Percentiles rank a stretch among this genome's conserved stretches.
These are phyloP conservation scores for Bruguiera gymnorhiza DNA, from an alignment of 345 rosid species.

Conservation along the genomic window DNA sequence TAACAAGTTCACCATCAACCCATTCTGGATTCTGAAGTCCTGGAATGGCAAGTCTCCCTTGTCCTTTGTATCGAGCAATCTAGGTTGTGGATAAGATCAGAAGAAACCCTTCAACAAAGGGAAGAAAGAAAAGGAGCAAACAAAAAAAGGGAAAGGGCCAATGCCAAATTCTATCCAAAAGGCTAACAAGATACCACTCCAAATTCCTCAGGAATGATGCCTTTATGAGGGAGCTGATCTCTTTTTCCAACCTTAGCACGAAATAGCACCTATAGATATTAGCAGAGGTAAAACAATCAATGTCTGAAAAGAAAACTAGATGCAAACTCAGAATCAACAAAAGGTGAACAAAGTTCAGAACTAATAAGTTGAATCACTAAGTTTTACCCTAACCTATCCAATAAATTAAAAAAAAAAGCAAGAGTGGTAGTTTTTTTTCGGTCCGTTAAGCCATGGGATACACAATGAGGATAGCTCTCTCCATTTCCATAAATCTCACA, in stretches of 20 bases:
- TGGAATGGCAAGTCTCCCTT: constrained; percentile 91
- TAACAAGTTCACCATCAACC: constrained; percentile 98
- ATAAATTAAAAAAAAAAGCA: neutral
- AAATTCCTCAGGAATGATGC: constrained; percentile 93
- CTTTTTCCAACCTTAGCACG: constrained; percentile 91
- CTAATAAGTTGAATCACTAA: neutral
- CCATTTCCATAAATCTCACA: no score
- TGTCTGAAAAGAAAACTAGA: constrained; percentile 1
- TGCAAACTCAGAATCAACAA: neutral
- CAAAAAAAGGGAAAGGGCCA: neutral
- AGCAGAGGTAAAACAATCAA: neutral
- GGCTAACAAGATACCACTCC: constrained; percentile 63
- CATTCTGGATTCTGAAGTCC: constrained; percentile 85
- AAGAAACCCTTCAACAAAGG: constrained; percentile 8
- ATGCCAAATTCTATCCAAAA: constrained; percentile 10
- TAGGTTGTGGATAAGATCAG: constrained; percentile 23
- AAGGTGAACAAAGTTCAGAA: neutral
- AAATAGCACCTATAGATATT: constrained; percentile 67
- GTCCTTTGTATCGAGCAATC: constrained; percentile 95
- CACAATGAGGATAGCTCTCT: no score
- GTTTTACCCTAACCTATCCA: neutral
- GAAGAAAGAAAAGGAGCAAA: neutral
- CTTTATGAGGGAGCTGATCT: constrained; percentile 90
- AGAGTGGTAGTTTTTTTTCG: neutral
- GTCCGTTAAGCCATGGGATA: no score